These are phyloP conservation scores for Rhodamnia rubescens DNA, from an alignment of 345 rosid species.

Conservation along the genomic window DNA sequence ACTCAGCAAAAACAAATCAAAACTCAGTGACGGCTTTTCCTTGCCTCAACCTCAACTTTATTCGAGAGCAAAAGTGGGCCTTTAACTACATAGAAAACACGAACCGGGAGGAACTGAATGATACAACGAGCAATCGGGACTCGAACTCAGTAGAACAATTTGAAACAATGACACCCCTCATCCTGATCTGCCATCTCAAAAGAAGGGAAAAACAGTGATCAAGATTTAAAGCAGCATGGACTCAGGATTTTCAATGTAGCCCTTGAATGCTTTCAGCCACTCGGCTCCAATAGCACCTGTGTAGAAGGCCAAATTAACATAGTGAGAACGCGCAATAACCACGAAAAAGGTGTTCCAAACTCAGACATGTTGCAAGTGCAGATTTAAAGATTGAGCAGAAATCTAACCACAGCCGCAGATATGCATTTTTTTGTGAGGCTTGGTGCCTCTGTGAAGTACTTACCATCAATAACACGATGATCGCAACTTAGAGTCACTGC, in stretches of 20 bases:
- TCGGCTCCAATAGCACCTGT: constrained; percentile 92
- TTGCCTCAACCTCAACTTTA: background rate
- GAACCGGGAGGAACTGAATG: background rate
- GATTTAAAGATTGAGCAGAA: background rate
- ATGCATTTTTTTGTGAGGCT: background rate
- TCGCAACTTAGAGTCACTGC: constrained; percentile 87
- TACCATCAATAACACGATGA: constrained; percentile 97
- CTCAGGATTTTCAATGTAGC: constrained; percentile 85
- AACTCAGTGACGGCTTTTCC: background rate
- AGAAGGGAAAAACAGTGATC: background rate
- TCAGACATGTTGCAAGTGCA: background rate
- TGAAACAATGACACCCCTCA: background rate
- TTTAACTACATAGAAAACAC: background rate
- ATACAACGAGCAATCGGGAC: background rate
- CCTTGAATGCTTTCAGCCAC: constrained; percentile 92
- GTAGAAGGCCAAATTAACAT: background rate
- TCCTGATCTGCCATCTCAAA: background rate
- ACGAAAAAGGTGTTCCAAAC: background rate
- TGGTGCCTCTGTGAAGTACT: background rate
- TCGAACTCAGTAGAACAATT: background rate
- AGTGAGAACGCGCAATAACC: background rate
- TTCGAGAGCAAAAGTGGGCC: background rate
- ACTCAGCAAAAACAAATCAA: background rate
- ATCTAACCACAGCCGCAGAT: background rate
- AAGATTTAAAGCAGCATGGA: constrained; percentile 70